These are phyloP conservation scores for Neurospora sp. DNA, from an alignment of 495 filamentous ascomycete species.

Conservation along the genomic window DNA sequence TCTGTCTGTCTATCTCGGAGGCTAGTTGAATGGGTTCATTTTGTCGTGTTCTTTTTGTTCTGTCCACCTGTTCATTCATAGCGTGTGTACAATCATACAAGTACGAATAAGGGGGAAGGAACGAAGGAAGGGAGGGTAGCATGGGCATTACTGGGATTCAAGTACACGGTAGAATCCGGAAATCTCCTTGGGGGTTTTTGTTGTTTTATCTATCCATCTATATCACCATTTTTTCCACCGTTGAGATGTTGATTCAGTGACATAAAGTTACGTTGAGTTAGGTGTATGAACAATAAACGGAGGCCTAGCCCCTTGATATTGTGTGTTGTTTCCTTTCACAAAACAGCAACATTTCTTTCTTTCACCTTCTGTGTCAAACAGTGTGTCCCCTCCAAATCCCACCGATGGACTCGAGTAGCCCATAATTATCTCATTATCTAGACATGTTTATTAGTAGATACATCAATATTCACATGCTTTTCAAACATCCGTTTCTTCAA, in stretches of 20 bases:
- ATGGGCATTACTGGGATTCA: background rate
- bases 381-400: background rate
- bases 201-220: background rate
- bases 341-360: background rate
- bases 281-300: background rate
- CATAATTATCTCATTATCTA: background rate
- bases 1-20: background rate
- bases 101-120: background rate
- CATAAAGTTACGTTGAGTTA: background rate
- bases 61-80: background rate
- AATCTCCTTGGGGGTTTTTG: background rate
- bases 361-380: background rate
- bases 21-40: background rate
- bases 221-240: background rate
- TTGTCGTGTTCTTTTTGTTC: background rate
- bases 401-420: too few species aligned
- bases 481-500: background rate
- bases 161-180: background rate
- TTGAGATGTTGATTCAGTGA: background rate
- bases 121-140: background rate
- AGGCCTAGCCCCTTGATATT: background rate
- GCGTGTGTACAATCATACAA: background rate
- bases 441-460: background rate
- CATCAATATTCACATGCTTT: background rate
- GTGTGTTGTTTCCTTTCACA: background rate